Evolutionary conservation across 768 basidiomycete species (phyloP).

Genomic region (Russula sp.): DNA sequence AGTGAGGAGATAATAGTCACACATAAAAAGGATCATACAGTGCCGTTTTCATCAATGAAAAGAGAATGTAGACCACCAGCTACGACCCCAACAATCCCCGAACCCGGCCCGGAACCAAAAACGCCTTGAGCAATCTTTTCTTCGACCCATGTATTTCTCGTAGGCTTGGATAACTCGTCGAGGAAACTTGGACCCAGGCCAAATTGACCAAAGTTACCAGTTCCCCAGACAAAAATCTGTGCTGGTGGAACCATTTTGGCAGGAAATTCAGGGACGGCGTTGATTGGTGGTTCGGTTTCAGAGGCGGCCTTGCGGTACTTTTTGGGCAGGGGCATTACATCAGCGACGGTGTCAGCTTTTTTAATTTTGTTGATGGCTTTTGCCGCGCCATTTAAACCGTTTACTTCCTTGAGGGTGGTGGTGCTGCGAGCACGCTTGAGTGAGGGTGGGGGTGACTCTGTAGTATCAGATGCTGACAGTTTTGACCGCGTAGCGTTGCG

Average conservation of each 20-base stretch:
- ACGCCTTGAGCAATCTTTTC: slow-evolving; percentile 66
- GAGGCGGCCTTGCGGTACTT: slow-evolving; percentile 16
- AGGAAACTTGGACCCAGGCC: slow-evolving; percentile 79
- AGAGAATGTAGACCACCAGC: slow-evolving; percentile 89
- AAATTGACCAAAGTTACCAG: slow-evolving; percentile 93
- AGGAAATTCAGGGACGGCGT: slow-evolving; percentile 59
- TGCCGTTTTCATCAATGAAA: slow-evolving; percentile 85
- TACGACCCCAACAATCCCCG: slow-evolving; percentile 78
- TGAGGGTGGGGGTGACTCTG: slow-evolving; percentile 25
- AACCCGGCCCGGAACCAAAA: slow-evolving; percentile 61
- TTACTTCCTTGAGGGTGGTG: slow-evolving; percentile 22
- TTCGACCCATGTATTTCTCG: slow-evolving; percentile 73
- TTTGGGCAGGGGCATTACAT: not conserved
- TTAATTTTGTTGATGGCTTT: slow-evolving; percentile 16
- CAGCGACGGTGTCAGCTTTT: not conserved
- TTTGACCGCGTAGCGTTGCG: slow-evolving; percentile 13
- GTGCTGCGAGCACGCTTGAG: slow-evolving; percentile 24
- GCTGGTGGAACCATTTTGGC: slow-evolving; percentile 59
- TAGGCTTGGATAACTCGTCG: slow-evolving; percentile 73
- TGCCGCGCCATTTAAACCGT: slow-evolving; percentile 17
- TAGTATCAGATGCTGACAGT: slow-evolving; percentile 22
- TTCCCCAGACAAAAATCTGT: slow-evolving; percentile 83
- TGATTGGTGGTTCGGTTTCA: slow-evolving; percentile 38
- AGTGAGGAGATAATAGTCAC: not conserved
- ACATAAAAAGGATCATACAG: slow-evolving; percentile 52